These are phyloP conservation scores for Thinopyrum elongatum DNA, from an alignment of 176 grass and related monocot species.

Conservation along the genomic window DNA sequence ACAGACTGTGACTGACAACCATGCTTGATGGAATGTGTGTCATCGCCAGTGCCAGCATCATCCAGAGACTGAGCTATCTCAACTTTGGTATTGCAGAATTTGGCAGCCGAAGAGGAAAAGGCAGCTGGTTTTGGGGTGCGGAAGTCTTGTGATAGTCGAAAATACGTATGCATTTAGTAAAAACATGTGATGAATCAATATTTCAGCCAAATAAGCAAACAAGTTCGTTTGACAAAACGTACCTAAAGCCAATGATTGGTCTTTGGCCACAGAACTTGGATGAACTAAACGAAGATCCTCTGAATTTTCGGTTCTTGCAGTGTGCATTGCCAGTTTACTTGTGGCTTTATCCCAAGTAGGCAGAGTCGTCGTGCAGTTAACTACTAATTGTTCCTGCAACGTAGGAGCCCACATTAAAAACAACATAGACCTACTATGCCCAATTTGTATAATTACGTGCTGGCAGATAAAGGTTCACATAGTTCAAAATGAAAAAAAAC, in stretches of 20 bases:
- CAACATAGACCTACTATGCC: background rate
- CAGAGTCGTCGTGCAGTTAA: conserved; percentile 35
- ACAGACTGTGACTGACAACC: background rate
- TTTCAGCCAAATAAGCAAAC: background rate
- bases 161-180: conserved; percentile 11
- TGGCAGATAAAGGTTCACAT: background rate
- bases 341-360: conserved; percentile 57
- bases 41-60: background rate
- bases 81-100: conserved; percentile 9
- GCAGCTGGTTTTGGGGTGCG: conserved; percentile 70
- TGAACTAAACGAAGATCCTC: conserved; percentile 1
- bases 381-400: conserved; percentile 57
- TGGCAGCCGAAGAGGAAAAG: conserved; percentile 6
- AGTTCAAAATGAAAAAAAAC: background rate
- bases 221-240: conserved; percentile 8
- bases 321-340: conserved; percentile 30
- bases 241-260: conserved; percentile 39
- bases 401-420: background rate
- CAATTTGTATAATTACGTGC: background rate
- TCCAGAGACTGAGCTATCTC: conserved; percentile 17
- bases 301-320: conserved; percentile 16
- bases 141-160: conserved; percentile 38
- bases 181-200: background rate
- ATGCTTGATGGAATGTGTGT: background rate
- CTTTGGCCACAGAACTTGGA: conserved; percentile 22